phyloP scores from a whole-genome alignment of 139 green algal species.

The Picochlorum sp. region DNA sequence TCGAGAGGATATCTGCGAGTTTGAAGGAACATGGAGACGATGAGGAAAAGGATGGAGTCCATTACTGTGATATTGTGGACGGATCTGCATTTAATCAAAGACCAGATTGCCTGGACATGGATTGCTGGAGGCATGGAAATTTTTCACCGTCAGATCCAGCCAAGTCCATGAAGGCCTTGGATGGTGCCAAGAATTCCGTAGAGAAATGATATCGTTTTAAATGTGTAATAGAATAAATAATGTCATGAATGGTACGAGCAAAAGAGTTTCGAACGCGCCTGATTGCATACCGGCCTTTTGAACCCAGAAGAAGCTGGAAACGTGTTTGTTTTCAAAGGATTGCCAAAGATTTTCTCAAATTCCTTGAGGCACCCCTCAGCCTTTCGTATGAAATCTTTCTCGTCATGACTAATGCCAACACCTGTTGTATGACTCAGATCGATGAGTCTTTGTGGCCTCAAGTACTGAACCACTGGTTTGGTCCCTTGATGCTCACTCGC shows the following conservation, averaged over 20 bases:
- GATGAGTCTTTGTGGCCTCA: background rate
- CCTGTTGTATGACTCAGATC: constrained; percentile 3
- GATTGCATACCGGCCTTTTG: background rate
- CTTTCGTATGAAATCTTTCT: constrained; percentile 3
- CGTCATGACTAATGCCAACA: constrained; percentile 9
- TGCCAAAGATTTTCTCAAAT: background rate
- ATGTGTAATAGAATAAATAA: too few relatives aligned
- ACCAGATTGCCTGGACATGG: constrained; percentile 1
- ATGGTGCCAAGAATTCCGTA: background rate
- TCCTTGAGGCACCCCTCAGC: background rate
- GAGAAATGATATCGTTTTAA: too few relatives aligned
- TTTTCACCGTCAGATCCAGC: constrained; percentile 4
- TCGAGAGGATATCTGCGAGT: background rate
- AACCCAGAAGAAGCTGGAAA: constrained; percentile 17
- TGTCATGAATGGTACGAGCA: background rate
- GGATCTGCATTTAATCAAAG: constrained; percentile 5
- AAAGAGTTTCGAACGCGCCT: constrained; percentile 19
- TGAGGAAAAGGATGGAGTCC: background rate
- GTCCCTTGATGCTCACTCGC: constrained; percentile 9
- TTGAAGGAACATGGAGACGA: constrained; percentile 6
- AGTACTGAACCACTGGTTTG: background rate
- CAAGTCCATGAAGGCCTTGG: constrained; percentile 2
- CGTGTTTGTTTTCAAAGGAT: background rate
- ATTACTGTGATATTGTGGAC: constrained; percentile 6
- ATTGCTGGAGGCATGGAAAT: background rate